Percentiles rank a stretch among this genome's conserved stretches.
Conservation (phyloP, 768 basidiomycete species). For the Punctularia strigosozonata region DNA sequence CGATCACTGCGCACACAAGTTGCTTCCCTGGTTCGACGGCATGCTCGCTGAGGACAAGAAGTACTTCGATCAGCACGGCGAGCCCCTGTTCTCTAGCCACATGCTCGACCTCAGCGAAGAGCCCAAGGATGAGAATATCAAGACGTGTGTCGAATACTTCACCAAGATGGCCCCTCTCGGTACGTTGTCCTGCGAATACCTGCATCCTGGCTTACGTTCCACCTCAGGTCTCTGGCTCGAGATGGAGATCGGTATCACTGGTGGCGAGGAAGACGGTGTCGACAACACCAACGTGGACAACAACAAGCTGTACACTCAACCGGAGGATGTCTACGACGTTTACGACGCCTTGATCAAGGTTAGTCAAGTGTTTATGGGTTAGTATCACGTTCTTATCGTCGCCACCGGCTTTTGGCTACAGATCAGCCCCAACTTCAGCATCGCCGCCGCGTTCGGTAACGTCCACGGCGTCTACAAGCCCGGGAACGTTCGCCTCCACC, state of each 20-base stretch:
- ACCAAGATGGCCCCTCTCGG: constrained; percentile 86
- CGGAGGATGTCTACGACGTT: constrained; percentile 90
- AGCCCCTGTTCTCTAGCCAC: constrained; percentile 90
- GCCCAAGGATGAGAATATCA: constrained; percentile 88
- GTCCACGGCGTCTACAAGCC: constrained; percentile 99
- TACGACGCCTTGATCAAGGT: constrained; percentile 74
- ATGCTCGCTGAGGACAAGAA: constrained; percentile 96
- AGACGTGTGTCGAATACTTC: constrained; percentile 88
- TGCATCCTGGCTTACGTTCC: too few species aligned
- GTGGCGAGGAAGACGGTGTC: constrained; percentile 98
- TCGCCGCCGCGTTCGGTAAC: constrained; percentile 97
- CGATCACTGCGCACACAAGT: constrained; percentile 97
- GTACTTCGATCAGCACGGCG: constrained; percentile 82
- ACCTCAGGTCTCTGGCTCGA: constrained; percentile 99
- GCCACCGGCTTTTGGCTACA: too few species aligned
- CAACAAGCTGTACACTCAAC: constrained; percentile 89
- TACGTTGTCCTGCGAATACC: too few species aligned
- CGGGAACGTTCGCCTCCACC: constrained; percentile 90
- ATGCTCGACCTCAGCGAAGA: constrained; percentile 98
- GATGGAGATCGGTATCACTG: constrained; percentile 99
- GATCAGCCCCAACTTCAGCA: constrained; percentile 92
- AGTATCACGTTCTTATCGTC: too few species aligned
- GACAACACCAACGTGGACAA: constrained; percentile 97
- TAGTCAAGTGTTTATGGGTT: too few species aligned
- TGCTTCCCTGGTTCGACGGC: constrained; percentile 98